Evolutionary conservation across 2,329 filamentous ascomycete genomes (phyloP).

Genomic region (Talaromyces sp.): DNA sequence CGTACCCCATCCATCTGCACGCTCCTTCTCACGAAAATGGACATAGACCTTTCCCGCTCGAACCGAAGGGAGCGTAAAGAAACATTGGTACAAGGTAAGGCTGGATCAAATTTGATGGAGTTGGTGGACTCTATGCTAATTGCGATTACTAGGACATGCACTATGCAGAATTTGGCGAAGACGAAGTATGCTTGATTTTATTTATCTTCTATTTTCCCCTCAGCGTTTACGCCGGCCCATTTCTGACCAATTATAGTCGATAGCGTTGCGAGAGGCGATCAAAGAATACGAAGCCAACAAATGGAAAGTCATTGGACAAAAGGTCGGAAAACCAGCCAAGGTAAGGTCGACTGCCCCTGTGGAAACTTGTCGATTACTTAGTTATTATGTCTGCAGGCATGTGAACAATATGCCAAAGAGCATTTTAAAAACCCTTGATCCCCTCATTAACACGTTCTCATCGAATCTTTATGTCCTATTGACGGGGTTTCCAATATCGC

Average conservation of each 20-base stretch:
- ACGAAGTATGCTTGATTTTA: constrained; percentile 63
- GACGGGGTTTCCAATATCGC: background rate
- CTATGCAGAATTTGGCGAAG: constrained; percentile 95
- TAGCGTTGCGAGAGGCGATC: constrained; percentile 75
- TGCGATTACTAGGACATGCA: constrained; percentile 71
- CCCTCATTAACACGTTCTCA: background rate
- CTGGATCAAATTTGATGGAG: background rate
- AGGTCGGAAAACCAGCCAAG: constrained; percentile 97
- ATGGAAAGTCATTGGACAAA: constrained; percentile 95
- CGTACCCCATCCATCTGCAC: background rate
- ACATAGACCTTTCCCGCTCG: constrained; percentile 78
- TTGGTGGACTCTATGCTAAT: background rate
- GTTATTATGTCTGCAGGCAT: constrained; percentile 51
- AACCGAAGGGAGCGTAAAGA: constrained; percentile 97
- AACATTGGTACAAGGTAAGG: constrained; percentile 96
- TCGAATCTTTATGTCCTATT: background rate
- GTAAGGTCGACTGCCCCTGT: constrained; percentile 39
- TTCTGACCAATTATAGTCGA: constrained; percentile 25
- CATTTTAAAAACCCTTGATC: constrained; percentile 59
- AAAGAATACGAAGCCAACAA: constrained; percentile 99
- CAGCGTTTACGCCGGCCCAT: background rate
- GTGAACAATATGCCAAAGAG: constrained; percentile 93
- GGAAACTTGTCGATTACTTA: background rate
- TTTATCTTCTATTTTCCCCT: constrained; percentile 19
- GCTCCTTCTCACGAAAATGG: constrained; percentile 4